These are phyloP conservation scores for Tuber calosporum DNA, from an alignment of 495 filamentous ascomycete species.

Conservation along the genomic window DNA sequence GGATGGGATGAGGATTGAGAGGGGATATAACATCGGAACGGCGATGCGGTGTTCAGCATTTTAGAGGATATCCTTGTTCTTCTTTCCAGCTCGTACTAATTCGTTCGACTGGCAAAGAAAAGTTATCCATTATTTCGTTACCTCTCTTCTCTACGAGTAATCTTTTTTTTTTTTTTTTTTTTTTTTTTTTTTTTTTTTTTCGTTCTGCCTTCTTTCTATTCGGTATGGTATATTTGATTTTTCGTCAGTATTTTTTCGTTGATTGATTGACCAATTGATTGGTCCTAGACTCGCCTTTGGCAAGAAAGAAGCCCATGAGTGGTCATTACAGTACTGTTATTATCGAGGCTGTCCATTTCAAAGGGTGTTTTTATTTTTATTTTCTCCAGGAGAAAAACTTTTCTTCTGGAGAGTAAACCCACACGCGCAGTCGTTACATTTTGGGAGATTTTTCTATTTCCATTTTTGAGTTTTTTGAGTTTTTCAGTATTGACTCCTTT, in stretches of 20 bases:
- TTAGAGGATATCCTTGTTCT: slow-evolving; percentile 14
- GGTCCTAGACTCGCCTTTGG: background rate
- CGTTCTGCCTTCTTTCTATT: slow-evolving; percentile 7
- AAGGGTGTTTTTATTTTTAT: too few relatives aligned
- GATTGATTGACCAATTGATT: background rate
- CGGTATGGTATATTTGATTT: slow-evolving; percentile 12
- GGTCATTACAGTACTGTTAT: background rate
- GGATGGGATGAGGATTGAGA: slow-evolving; percentile 6
- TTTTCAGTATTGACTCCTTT: background rate
- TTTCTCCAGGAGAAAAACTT: background rate
- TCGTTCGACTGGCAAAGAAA: slow-evolving; percentile 22
- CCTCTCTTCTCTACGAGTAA: slow-evolving; percentile 18
- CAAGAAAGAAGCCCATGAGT: background rate
- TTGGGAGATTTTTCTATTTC: background rate
- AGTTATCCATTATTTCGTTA: slow-evolving; percentile 11
- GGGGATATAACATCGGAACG: slow-evolving; percentile 18
- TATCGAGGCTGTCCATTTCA: background rate
- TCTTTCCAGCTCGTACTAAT: slow-evolving; percentile 32
- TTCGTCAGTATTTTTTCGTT: background rate
- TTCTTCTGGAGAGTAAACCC: background rate
- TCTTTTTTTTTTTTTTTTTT: slow-evolving; percentile 12
- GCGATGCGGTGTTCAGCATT: slow-evolving; percentile 9
- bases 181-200: slow-evolving; percentile 11
- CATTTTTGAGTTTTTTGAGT: background rate
- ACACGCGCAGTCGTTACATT: background rate